A percentile compares a stretch with the other conserved stretches of the same genome.
Evolutionary conservation across 371 early-diverging fungal genomes (phyloP).

Genomic region (Lichtheimia ramosa): DNA sequence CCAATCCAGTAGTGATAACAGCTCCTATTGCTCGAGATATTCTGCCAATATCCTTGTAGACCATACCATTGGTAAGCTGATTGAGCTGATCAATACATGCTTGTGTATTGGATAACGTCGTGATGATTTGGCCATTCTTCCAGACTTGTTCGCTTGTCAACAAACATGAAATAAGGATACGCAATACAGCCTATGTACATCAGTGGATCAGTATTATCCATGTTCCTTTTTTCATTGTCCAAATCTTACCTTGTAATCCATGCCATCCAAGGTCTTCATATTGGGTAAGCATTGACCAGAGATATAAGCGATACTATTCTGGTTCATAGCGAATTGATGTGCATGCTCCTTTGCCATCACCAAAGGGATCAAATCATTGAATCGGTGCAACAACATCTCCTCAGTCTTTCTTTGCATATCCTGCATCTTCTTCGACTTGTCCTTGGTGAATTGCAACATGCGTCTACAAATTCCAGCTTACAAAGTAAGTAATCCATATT

Average conservation of each 20-base stretch:
- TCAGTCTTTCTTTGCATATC: constrained; percentile 20
- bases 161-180: constrained; percentile 21
- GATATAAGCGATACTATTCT: constrained; percentile 30
- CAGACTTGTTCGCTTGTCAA: constrained; percentile 33
- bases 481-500: background rate
- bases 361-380: constrained; percentile 15
- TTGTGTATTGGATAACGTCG: constrained; percentile 14
- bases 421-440: constrained; percentile 30
- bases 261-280: constrained; percentile 10
- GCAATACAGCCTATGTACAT: constrained; percentile 10
- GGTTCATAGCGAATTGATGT: constrained; percentile 10
- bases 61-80: constrained; percentile 16
- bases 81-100: constrained; percentile 10
- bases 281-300: constrained; percentile 38
- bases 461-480: constrained; percentile 21
- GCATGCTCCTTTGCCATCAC: constrained; percentile 5
- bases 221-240: background rate
- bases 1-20: constrained; percentile 17
- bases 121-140: constrained; percentile 23
- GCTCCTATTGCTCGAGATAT: constrained; percentile 40
- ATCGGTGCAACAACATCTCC: constrained; percentile 13
- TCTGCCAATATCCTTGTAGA: constrained; percentile 48
- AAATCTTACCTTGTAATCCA: constrained; percentile 15
- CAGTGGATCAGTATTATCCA: background rate
- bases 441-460: constrained; percentile 37